Evolutionary conservation across 257 asterid genomes (phyloP), one percentile per base, ranked within the genome.

Genomic region (Jaltomata sinuosa): DNA sequence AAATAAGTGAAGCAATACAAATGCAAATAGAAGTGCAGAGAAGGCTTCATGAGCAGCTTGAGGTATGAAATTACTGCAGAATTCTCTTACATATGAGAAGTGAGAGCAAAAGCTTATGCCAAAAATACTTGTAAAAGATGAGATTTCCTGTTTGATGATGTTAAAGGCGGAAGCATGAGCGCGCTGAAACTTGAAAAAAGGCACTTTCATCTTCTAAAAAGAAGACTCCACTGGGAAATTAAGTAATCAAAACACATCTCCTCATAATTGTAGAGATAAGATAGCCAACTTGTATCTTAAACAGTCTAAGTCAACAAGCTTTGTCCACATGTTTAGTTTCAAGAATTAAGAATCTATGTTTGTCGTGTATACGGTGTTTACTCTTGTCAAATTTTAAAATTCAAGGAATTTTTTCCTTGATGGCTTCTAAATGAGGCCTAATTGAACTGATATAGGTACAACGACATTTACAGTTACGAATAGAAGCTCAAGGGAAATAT

Each of bases 21-120:
- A 90, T 92, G 94, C 98, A 95, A 90, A 94, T 95, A 32, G 97
- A 95, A 88, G 98, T 93, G 89, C 98, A 95, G 83, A 90, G 91
- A 87, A 90, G 93, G 86, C 91, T 95, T 47, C 93, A 92, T 14
- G 98, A 93, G 85, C 98, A 95, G 90, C 94, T 95, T 62, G 98
- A 95, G 98, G 98, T 94, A 92, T 72, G 59, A 9, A 49, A 29
- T 49, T 77, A 49, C 62, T 49, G 62, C 64, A 49, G 42, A 29
- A 77, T 77, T 49, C 3, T 29, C 40, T 77, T 77, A 49, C 64
- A 18, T 29, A 77, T 77, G 57, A 29, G 62, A 49, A 49, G 25
- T 77, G 82, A 49, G 82, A 77, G 42, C 27, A 49, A 77, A 40
- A 27, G 82, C 64, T 25, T 77, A 76, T 49, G 64, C 62, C 62